Percentiles rank a stretch among this genome's conserved stretches.
Conservation (phyloP, 805 yeast species). For the Maudiozyma saulgeensis region DNA sequence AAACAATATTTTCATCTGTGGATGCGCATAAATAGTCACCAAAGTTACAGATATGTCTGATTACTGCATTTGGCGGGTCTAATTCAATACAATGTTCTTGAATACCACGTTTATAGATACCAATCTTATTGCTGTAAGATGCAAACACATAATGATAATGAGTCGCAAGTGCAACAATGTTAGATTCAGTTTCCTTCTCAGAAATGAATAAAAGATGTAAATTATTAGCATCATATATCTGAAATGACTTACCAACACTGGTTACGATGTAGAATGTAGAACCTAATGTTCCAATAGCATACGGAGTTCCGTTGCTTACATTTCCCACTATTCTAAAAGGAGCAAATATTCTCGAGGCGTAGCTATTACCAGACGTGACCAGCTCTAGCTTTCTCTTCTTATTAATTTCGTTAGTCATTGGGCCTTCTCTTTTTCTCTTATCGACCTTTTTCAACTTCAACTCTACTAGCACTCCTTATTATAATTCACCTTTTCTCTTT, state of each 20-base stretch:
- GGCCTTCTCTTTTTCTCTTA: background rate
- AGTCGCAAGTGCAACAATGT: constrained; percentile 63
- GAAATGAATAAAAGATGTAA: constrained; percentile 81
- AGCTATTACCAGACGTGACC: background rate
- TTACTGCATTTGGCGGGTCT: constrained; percentile 28
- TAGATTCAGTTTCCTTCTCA: constrained; percentile 58
- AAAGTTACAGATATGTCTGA: constrained; percentile 50
- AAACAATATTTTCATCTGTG: constrained; percentile 36
- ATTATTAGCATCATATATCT: constrained; percentile 85
- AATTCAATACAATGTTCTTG: constrained; percentile 34
- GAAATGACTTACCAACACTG: constrained; percentile 81
- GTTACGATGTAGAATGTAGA: constrained; percentile 81
- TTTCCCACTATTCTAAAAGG: constrained; percentile 87
- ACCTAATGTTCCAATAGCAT: constrained; percentile 83
- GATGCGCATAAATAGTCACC: constrained; percentile 70
- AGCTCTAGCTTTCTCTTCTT: constrained; percentile 16
- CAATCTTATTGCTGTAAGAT: constrained; percentile 59
- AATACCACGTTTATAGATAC: constrained; percentile 75
- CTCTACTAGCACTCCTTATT: background rate
- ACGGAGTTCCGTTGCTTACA: constrained; percentile 79
- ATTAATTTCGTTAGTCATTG: background rate
- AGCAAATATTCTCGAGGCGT: constrained; percentile 56
- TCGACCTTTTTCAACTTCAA: background rate
- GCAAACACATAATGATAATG: constrained; percentile 81
- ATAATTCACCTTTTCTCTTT: background rate